Percentiles rank a stretch among this genome's conserved stretches.
Conservation (phyloP, 129 eudicot species). For the Flaveria ramosissima region DNA sequence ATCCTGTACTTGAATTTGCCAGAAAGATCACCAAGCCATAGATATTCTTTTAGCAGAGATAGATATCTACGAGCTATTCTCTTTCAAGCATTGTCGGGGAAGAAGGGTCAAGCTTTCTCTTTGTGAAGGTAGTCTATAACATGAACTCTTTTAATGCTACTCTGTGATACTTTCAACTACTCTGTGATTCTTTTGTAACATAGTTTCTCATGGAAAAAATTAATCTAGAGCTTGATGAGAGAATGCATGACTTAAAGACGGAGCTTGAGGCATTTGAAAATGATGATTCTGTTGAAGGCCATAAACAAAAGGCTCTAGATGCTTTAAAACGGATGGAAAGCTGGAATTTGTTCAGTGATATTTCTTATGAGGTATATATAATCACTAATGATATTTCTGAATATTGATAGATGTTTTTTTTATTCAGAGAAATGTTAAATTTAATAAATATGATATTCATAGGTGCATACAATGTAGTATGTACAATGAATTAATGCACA, state of each 20-base stretch:
- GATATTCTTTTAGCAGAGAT: slow-evolving; percentile 97
- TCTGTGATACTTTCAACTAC: slow-evolving; percentile 17
- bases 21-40: slow-evolving; percentile 90
- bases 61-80: slow-evolving; percentile 95
- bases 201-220: slow-evolving; percentile 12
- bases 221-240: slow-evolving; percentile 89
- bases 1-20: slow-evolving; percentile 32
- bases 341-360: slow-evolving; percentile 91
- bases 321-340: slow-evolving; percentile 92
- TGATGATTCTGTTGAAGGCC: slow-evolving; percentile 75
- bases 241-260: slow-evolving; percentile 81
- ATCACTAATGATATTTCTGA: neutral
- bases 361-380: slow-evolving; percentile 53
- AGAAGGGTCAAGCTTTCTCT: slow-evolving; percentile 90
- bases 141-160: slow-evolving; percentile 5
- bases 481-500: neutral
- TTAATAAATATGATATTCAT: neutral
- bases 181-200: slow-evolving; percentile 16
- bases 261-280: slow-evolving; percentile 85
- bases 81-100: slow-evolving; percentile 94
- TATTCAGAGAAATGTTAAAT: neutral
- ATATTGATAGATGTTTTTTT: neutral
- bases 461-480: neutral
- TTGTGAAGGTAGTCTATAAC: slow-evolving; percentile 68
- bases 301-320: slow-evolving; percentile 73